Evolutionary conservation across 1,284 basidiomycete species (phyloP), one percentile per base, ranked within the genome.

Genomic region (Fomitiporia mediterranea): DNA sequence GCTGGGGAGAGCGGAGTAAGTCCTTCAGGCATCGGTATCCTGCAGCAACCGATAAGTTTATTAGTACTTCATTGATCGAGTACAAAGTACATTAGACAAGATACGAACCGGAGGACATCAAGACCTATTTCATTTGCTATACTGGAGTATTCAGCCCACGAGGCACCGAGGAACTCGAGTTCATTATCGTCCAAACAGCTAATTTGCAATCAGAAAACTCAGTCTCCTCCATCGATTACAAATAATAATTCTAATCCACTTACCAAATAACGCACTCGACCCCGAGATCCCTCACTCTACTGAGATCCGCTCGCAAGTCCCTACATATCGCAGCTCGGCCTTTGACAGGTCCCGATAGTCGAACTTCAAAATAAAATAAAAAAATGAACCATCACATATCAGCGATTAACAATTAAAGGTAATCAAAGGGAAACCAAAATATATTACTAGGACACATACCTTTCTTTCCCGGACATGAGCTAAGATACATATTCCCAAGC

Each of bases 381-480:
- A 35, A 9, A 34, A 38, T 28, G 34, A 30, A 52, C 35, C 47
- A 50, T 56, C 52, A 54, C 35, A 39, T 30, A 46, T 37, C 28
- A 19, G 27, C 23, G 34, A 48, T 30, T 7, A 42, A 37, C 43
- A 43, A 19, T 50, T 42, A 37, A 40, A 51, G 23, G 40, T 27
- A n/a, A n/a, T n/a, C n/a, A 35, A 47, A 11, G n/a, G 37, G 3
- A 21, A 55, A 51, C 27, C n/a, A n/a, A n/a, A n/a, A n/a, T n/a
- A n/a, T n/a, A n/a, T n/a, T n/a, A n/a, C n/a, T n/a, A n/a, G n/a
- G n/a, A 46, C 50, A 57, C 65, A 11, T 27, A 85, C 86, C 83
- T 77, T 98, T 94, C 72, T 98, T 99, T 6, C 96, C 96, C 0
- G 96, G 96, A 72, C 95, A 98, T 4, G 91, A 95, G 2, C 90